phyloP scores from a whole-genome alignment of 139 green algal species.

The Coelastrella sp. region DNA sequence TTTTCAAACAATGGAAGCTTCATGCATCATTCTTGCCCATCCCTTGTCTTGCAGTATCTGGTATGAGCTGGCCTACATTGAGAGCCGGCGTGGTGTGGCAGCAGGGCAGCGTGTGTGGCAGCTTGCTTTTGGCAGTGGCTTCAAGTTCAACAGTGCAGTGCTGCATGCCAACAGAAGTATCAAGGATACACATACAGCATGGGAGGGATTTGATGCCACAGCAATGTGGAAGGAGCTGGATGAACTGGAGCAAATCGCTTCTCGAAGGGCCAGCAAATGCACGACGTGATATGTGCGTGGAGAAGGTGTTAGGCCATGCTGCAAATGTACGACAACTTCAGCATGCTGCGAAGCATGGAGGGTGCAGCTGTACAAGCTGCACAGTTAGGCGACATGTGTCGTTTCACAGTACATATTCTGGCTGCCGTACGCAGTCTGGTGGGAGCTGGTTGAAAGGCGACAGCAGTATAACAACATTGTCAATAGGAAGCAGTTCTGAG shows the following conservation, averaged over 20 bases:
- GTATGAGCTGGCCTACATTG: conserved; percentile 74
- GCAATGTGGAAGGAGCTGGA: conserved; percentile 55
- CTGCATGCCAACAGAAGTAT: conserved; percentile 29
- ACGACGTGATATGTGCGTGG: not conserved
- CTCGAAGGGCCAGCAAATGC: not conserved
- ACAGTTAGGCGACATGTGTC: too few relatives aligned
- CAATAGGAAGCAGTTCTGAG: too few relatives aligned
- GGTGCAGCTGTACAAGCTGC: too few relatives aligned
- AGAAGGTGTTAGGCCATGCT: too few relatives aligned
- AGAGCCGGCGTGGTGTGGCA: conserved; percentile 68
- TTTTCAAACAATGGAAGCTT: conserved; percentile 55
- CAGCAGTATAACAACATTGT: too few relatives aligned
- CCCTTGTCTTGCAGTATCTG: conserved; percentile 94
- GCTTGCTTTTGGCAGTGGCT: conserved; percentile 92
- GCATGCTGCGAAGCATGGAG: too few relatives aligned
- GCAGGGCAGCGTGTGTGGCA: conserved; percentile 89
- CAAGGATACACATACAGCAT: conserved; percentile 15
- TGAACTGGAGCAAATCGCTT: not conserved
- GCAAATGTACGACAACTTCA: too few relatives aligned
- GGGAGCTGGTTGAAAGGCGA: too few relatives aligned
- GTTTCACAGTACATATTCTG: too few relatives aligned
- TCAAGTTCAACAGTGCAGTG: conserved; percentile 91
- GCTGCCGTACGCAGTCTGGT: too few relatives aligned
- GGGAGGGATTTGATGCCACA: conserved; percentile 41
- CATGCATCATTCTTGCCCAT: conserved; percentile 21